Evolutionary conservation across 768 basidiomycete genomes (phyloP).

Genomic region (Phlegmacium glaucopus): DNA sequence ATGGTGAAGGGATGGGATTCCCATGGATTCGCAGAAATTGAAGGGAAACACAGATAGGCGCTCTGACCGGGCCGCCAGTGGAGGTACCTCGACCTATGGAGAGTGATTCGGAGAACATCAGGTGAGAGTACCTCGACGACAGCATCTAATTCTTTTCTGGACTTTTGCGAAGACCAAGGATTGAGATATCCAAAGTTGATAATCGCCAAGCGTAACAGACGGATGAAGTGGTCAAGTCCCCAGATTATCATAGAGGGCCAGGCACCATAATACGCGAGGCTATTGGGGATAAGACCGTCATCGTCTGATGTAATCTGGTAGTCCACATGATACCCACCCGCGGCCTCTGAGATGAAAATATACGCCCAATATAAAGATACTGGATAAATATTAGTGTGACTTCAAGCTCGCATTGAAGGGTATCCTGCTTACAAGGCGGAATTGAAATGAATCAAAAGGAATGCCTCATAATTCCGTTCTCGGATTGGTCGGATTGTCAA

Average conservation of each 20-base stretch:
- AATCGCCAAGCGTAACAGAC: conserved; percentile 39
- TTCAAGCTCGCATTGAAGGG: not conserved
- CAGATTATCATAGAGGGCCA: too few relatives aligned
- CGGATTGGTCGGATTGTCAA: conserved; percentile 50
- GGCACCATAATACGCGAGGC: conserved; percentile 30
- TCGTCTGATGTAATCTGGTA: too few relatives aligned
- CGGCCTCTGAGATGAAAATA: conserved; percentile 37
- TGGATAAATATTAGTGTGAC: conserved; percentile 10
- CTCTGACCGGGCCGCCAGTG: conserved; percentile 55
- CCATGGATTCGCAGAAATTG: too few relatives aligned
- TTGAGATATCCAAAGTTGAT: conserved; percentile 42
- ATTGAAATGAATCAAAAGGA: conserved; percentile 46
- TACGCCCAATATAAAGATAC: conserved; percentile 34
- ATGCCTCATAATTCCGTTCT: conserved; percentile 45
- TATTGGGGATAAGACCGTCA: too few relatives aligned
- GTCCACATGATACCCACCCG: conserved; percentile 19
- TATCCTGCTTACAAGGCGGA: conserved; percentile 29
- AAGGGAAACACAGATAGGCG: conserved; percentile 48
- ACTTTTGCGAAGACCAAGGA: conserved; percentile 13
- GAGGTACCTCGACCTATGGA: conserved; percentile 34
- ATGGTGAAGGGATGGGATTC: too few relatives aligned
- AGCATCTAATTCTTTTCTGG: too few relatives aligned
- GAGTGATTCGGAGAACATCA: conserved; percentile 43
- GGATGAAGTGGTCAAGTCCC: conserved; percentile 52
- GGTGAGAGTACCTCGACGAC: too few relatives aligned